Base-by-base conservation (phyloP, 139 green algal genomes). In the Chlorella sp. region DNA sequence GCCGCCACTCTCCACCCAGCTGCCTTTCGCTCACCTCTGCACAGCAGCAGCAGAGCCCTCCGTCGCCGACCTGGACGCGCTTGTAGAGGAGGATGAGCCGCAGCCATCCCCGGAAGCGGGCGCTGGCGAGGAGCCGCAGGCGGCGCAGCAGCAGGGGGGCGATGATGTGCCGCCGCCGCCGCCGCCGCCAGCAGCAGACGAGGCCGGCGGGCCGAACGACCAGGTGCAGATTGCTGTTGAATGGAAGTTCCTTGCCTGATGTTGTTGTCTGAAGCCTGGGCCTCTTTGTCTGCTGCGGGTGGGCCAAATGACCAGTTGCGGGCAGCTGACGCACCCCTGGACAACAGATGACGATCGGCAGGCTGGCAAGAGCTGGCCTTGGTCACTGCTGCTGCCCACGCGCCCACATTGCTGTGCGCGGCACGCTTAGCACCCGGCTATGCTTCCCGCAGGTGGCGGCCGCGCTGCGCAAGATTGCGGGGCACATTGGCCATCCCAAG, bases 401-500 rank as follows among this genome's bases (percentile, higher is more conserved):
- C n/a, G n/a, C n/a, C n/a, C n/a, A n/a, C n/a, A n/a, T n/a, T n/a
- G n/a, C n/a, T n/a, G n/a, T n/a, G n/a, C n/a, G n/a, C n/a, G n/a
- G n/a, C n/a, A n/a, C n/a, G n/a, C n/a, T n/a, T n/a, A n/a, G n/a
- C n/a, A n/a, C n/a, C n/a, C n/a, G n/a, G n/a, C n/a, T n/a, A n/a
- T n/a, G n/a, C n/a, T n/a, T n/a, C n/a, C n/a, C n/a, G n/a, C n/a
- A n/a, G 71, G 85, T 96, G 0, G 68, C 80, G 15, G 81, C 80
- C 6, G 94, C 94, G 3, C 85, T 96, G 26, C 18, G 62, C 3
- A 93, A 91, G 65, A 92, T 97, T 28, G 64, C 69, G 0, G 51
- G 72, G 15, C 92, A 96, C 85, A 94, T 97, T 15, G 71, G 83
- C 71, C 92, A 89, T 57, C 70, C 88, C 20, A 85, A 87, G 74